Evolutionary conservation across 345 rosid genomes (phyloP).

Genomic region (Capsella bursapastoris): DNA sequence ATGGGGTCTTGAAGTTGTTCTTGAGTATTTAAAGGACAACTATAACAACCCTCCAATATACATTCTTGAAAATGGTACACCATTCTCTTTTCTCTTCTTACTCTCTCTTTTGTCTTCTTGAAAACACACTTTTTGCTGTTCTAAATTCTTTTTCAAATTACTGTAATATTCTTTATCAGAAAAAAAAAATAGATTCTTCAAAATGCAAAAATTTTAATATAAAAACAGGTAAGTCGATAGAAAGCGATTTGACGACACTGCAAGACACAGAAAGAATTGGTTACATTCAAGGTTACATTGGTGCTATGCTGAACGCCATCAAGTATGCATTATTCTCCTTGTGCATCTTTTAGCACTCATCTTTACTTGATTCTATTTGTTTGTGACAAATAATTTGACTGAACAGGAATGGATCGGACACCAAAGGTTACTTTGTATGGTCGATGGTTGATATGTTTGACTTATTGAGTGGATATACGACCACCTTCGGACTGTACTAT

Average conservation of each 20-base stretch:
- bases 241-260: conserved; percentile 30
- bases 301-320: conserved; percentile 50
- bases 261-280: conserved; percentile 49
- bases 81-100: not conserved
- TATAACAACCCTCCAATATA: conserved; percentile 54
- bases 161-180: too few species aligned
- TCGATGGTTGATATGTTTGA: conserved; percentile 56
- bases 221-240: conserved; percentile 38
- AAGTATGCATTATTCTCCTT: conserved; percentile 36
- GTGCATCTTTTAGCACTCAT: not conserved
- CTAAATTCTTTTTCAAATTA: not conserved
- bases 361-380: not conserved
- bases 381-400: not conserved
- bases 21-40: conserved; percentile 47
- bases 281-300: conserved; percentile 47
- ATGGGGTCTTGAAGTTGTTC: conserved; percentile 42
- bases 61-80: conserved; percentile 54
- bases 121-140: not conserved
- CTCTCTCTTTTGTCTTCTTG: conserved; percentile 1
- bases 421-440: conserved; percentile 60
- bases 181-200: not conserved
- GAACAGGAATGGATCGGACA: conserved; percentile 60
- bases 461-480: conserved; percentile 46
- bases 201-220: not conserved
- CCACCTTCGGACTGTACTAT: conserved; percentile 48